Base-by-base conservation (phyloP, 805 yeast genomes). In the Ogataea polymorpha region DNA sequence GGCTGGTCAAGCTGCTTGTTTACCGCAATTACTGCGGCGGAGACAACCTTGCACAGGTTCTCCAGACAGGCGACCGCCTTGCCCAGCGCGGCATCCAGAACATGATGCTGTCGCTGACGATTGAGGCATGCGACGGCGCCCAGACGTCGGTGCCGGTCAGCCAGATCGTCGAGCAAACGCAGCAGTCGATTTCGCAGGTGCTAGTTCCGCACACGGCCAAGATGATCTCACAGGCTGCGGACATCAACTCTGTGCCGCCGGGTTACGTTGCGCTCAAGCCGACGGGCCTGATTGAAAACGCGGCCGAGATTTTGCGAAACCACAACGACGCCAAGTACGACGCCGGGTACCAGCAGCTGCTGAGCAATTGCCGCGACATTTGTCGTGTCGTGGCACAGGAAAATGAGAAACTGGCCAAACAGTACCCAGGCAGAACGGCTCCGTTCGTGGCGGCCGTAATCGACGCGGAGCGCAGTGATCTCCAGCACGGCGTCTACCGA, bases 191-290 rank as follows among this genome's bases (percentile, higher is more conserved):
- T 37, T 74, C 73, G 34, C 75, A 80, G 31, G 80, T 88, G 31
- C 67, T 85, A 56, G 72, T 76, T 25, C 91, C 93, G 12, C 86
- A 83, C 60, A 75, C 90, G n/a, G 58, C 78, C 28, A 63, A 70
- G 35, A 78, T 81, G 61, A 72, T 85, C 50, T 56, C 65, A 31
- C 55, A 66, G 4, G 63, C 62, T 39, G 63, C 62, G 39, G 71
- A 72, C 48, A 67, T 82, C 49, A 82, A 86, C 59, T 71, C 77
- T 12, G 77, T 91, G 23, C 89, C 96, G 8, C 87, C 96, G 2
- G 96, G 96, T 18, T 90, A 87, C 63, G 86, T 88, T 42, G 98
- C 96, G 3, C 70, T 90, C 57, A 90, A 90, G 67, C 97, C 98
- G 35, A 86, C 96, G 18, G 98, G 97, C 2, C 72, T 91, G 50